Conservation (phyloP, 306 rosid species). For the Mucuna pruriens region DNA sequence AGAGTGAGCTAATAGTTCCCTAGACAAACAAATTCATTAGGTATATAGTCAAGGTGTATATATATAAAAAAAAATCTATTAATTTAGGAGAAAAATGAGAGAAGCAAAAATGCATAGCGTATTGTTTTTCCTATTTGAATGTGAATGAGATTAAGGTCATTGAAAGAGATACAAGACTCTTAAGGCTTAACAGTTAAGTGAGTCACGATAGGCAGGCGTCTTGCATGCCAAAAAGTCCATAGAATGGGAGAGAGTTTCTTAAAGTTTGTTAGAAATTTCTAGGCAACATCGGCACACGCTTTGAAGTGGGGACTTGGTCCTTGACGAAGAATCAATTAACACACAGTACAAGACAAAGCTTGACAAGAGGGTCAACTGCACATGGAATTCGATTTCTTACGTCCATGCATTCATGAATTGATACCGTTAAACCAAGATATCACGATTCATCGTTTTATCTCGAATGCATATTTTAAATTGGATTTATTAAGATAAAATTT, state of each 20-base stretch:
- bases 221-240: slow-evolving; percentile 32
- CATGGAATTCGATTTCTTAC: neutral
- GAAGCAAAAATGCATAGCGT: neutral
- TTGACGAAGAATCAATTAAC: neutral
- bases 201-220: slow-evolving; percentile 30
- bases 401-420: neutral
- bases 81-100: neutral
- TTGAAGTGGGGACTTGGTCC: slow-evolving; percentile 27
- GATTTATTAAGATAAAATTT: neutral
- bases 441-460: neutral
- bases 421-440: neutral
- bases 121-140: neutral
- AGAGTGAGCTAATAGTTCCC: neutral
- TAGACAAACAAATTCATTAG: too few species aligned
- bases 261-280: slow-evolving; percentile 39
- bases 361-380: slow-evolving; percentile 8
- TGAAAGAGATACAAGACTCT: neutral
- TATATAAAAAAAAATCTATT: too few species aligned
- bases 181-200: neutral
- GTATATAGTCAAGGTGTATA: too few species aligned
- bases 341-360: neutral
- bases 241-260: slow-evolving; percentile 8
- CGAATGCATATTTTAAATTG: neutral
- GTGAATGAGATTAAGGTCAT: slow-evolving; percentile 29
- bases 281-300: slow-evolving; percentile 31